Evolutionary conservation across 805 yeast genomes (phyloP), one percentile per base, ranked within the genome.

Genomic region (Wickerhamiella dianesei): DNA sequence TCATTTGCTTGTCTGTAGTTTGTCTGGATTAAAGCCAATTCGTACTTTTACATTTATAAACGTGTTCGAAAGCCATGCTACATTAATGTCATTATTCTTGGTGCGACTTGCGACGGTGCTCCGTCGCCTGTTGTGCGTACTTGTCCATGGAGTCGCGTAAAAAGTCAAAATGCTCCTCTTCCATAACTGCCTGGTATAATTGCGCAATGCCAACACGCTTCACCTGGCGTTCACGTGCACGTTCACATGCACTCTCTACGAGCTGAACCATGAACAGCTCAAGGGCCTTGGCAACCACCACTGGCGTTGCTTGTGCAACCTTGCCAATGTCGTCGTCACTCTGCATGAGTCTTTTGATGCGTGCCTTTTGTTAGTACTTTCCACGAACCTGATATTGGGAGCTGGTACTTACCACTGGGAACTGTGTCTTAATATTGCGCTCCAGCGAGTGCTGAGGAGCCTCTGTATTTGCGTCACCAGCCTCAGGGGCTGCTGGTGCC

Each of bases 311-410:
- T 60, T 88, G 96, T 3, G 98, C 96, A 3, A 92, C 97, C 61
- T 92, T 92, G 2, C 99, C 99, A 41, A 92, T 88, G 53, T 92
- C 99, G 53, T 92, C 98, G 64, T 92, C 99, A 22, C 94, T 80
- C 61, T 92, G 98, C 96, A 92, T 89, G 49, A 92, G 77, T 58
- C 92, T 85, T 69, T 92, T 92, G 58, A 92, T 87, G 52, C 97
- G 76, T 2, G 97, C 97, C 64, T 61, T 21, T n/a, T n/a, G n/a
- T n/a, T n/a, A n/a, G n/a, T n/a, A n/a, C 22, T 20, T 43, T 21
- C n/a, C 6, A 20, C 19, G 19, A n/a, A 14, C 21, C 21, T 14
- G 41, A 19, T 16, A 8, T n/a, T 29, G 19, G 39, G 21, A 12
- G 21, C 9, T 5, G 25, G 8, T 16, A 54, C 64, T 22, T 55